Conservation (phyloP, 1,284 basidiomycete genomes). For the Trametes sp. region DNA sequence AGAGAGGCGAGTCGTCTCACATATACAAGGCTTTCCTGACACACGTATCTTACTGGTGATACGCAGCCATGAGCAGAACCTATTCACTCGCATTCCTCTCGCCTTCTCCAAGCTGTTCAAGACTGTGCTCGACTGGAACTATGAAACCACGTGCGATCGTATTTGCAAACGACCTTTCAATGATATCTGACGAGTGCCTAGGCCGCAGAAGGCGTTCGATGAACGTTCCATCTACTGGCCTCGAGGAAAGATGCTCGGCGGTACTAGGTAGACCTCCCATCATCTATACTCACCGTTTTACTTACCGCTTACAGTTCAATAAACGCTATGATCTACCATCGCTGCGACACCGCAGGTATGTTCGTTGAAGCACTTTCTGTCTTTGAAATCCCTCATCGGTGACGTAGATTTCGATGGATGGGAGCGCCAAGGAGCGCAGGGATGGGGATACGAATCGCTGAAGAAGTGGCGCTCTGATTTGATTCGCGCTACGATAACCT, state of each 20-base stretch:
- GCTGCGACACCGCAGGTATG: slow-evolving; percentile 30
- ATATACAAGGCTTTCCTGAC: background rate
- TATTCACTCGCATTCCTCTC: slow-evolving; percentile 28
- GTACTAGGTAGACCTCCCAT: slow-evolving; percentile 23
- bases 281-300: background rate
- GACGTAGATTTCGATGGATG: slow-evolving; percentile 49
- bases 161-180: background rate
- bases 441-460: slow-evolving; percentile 47
- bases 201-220: slow-evolving; percentile 27
- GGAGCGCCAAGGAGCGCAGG: slow-evolving; percentile 45
- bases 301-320: slow-evolving; percentile 16
- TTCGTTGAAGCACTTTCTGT: no score
- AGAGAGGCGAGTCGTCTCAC: slow-evolving; percentile 10
- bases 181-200: background rate
- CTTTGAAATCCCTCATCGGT: no score
- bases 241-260: slow-evolving; percentile 31
- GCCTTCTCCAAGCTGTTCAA: slow-evolving; percentile 25
- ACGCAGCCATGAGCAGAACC: slow-evolving; percentile 22
- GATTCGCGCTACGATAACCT: background rate
- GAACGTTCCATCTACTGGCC: slow-evolving; percentile 27
- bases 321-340: slow-evolving; percentile 32
- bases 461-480: slow-evolving; percentile 32
- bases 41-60: background rate
- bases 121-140: slow-evolving; percentile 24
- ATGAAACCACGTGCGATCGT: slow-evolving; percentile 23